Evolutionary conservation across 2,329 filamentous ascomycete species (phyloP).

Genomic region (Byssoonygena ceratinophila): DNA sequence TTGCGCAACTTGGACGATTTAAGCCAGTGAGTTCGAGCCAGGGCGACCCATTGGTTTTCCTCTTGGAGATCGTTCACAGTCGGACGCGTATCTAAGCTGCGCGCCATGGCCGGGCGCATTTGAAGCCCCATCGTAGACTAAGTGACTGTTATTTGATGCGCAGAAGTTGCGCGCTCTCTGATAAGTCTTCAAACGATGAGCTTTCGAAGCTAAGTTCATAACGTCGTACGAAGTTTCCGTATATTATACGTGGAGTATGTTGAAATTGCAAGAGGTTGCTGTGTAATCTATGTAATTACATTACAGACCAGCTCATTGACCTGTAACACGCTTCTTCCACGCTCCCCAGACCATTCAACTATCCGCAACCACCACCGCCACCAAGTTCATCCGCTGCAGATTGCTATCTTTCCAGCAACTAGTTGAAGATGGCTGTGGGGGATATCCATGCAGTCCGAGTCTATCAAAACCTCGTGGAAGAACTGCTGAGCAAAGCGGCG

Average conservation of each 20-base stretch:
- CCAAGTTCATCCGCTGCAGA: neutral
- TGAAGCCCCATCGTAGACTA: constrained; percentile 28
- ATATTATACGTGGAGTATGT: neutral
- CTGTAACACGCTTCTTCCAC: neutral
- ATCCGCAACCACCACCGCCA: neutral
- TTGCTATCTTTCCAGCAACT: neutral
- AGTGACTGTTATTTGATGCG: neutral
- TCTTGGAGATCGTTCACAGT: constrained; percentile 35
- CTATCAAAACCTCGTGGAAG: constrained; percentile 46
- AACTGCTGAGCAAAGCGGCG: constrained; percentile 51
- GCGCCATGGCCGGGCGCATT: constrained; percentile 49
- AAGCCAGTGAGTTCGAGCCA: constrained; percentile 81
- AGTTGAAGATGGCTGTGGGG: constrained; percentile 25
- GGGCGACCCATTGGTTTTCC: constrained; percentile 46
- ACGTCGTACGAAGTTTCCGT: neutral
- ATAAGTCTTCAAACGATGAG: neutral
- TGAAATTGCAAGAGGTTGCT: neutral
- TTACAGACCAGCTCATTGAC: neutral
- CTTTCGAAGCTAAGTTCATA: too few species aligned
- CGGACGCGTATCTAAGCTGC: constrained; percentile 34
- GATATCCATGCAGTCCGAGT: constrained; percentile 30
- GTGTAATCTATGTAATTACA: neutral
- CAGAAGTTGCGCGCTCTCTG: neutral
- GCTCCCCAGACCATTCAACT: neutral
- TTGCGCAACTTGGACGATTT: constrained; percentile 59